These are phyloP conservation scores for Trypanosomatidae sp. DNA, from an alignment of 208 protist genomes.

Conservation along the genomic window DNA sequence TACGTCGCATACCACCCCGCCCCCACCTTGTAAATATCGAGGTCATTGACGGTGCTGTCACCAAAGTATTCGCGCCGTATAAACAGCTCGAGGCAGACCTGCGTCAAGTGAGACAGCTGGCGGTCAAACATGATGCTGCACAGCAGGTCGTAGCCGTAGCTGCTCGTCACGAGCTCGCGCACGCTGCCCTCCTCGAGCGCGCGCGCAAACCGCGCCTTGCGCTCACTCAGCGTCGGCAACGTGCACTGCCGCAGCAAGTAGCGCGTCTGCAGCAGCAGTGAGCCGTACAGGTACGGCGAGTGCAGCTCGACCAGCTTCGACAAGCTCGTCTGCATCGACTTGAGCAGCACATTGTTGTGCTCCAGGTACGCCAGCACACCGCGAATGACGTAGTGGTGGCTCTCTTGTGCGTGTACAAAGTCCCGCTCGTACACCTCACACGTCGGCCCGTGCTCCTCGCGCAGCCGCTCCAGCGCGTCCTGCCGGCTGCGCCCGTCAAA, in stretches of 20 bases:
- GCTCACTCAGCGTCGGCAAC: conserved; percentile 57
- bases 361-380: conserved; percentile 42
- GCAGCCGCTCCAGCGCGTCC: conserved; percentile 50
- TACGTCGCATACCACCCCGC: conserved; percentile 50
- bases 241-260: conserved; percentile 58
- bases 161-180: conserved; percentile 26
- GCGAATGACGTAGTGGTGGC: conserved; percentile 53
- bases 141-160: conserved; percentile 53
- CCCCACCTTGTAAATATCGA: conserved; percentile 43
- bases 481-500: conserved; percentile 57
- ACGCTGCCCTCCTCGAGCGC: conserved; percentile 40
- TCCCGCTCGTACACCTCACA: conserved; percentile 40
- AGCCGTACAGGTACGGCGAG: conserved; percentile 27
- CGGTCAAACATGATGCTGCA: conserved; percentile 76
- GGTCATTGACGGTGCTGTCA: conserved; percentile 26
- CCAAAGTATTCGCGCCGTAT: conserved; percentile 76
- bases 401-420: conserved; percentile 63
- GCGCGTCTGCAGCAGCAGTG: conserved; percentile 47
- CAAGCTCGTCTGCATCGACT: conserved; percentile 31
- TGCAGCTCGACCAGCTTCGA: conserved; percentile 29
- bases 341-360: conserved; percentile 37
- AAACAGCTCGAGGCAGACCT: conserved; percentile 57
- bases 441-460: conserved; percentile 16
- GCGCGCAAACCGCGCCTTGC: conserved; percentile 44
- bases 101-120: conserved; percentile 44